Conservation (phyloP, 495 filamentous ascomycete species). For the Hypoxylon fragiforme region DNA sequence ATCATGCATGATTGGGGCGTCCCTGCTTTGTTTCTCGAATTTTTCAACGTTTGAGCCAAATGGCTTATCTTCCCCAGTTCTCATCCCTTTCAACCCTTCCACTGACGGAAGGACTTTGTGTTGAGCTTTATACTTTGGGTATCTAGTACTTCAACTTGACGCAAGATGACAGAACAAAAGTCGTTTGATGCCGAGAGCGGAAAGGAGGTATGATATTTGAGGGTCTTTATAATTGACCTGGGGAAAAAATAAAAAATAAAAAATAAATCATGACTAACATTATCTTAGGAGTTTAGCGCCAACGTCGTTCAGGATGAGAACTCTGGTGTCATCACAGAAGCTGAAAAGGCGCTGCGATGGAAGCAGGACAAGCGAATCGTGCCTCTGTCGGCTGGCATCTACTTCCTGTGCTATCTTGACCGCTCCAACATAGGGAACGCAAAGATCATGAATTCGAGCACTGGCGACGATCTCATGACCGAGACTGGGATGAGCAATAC, state of each 20-base stretch:
- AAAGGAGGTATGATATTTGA: slow-evolving; percentile 17
- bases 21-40: neutral
- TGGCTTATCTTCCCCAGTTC: neutral
- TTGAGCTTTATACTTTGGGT: neutral
- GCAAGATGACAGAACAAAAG: slow-evolving; percentile 19
- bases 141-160: neutral
- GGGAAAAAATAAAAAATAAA: too few relatives aligned
- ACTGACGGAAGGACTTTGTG: slow-evolving; percentile 3
- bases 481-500: slow-evolving; percentile 62
- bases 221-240: too few relatives aligned
- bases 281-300: slow-evolving; percentile 7
- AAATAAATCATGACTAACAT: neutral
- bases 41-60: neutral
- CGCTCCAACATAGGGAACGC: slow-evolving; percentile 44
- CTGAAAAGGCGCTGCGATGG: slow-evolving; percentile 50
- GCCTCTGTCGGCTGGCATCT: slow-evolving; percentile 55
- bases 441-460: slow-evolving; percentile 49
- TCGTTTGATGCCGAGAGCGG: slow-evolving; percentile 20
- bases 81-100: neutral
- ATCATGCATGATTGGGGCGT: slow-evolving; percentile 3
- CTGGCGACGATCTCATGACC: slow-evolving; percentile 59
- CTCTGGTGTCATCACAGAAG: slow-evolving; percentile 29
- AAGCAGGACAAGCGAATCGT: slow-evolving; percentile 64
- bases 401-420: slow-evolving; percentile 59
- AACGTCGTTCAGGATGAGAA: slow-evolving; percentile 18